A percentile compares a stretch with the other conserved stretches of the same genome.
Conservation (phyloP, 2,329 filamentous ascomycete genomes). For the Monosporascus sp. region DNA sequence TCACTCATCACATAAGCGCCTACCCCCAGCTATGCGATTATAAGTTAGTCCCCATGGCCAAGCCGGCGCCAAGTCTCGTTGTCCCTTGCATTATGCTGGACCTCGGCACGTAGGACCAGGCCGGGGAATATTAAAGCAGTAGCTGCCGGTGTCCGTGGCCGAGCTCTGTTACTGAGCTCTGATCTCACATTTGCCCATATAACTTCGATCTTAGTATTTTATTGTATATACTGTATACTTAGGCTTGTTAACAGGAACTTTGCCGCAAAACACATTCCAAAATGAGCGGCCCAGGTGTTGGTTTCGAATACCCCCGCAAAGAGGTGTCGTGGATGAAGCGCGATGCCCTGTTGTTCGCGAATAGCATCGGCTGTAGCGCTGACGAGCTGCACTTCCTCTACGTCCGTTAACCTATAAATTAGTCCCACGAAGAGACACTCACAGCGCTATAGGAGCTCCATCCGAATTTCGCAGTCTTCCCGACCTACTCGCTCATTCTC, state of each 20-base stretch:
- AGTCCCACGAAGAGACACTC: background rate
- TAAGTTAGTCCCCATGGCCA: no score
- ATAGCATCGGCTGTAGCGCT: slow-evolving; percentile 77
- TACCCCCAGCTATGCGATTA: no score
- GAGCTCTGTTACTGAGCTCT: background rate
- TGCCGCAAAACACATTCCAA: slow-evolving; percentile 6
- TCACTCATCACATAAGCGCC: no score
- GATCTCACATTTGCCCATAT: background rate
- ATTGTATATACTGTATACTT: background rate
- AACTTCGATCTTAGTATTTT: background rate
- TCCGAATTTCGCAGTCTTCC: slow-evolving; percentile 80
- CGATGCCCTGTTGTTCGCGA: slow-evolving; percentile 83
- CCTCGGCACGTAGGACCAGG: background rate
- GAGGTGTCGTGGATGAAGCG: slow-evolving; percentile 83
- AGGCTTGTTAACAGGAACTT: background rate
- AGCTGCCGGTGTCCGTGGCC: background rate
- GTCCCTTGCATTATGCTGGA: background rate
- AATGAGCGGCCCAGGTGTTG: slow-evolving; percentile 52
- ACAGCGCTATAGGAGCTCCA: slow-evolving; percentile 65
- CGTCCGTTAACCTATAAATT: slow-evolving; percentile 36
- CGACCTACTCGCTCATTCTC: slow-evolving; percentile 79
- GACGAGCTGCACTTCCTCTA: slow-evolving; percentile 93
- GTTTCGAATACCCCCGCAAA: slow-evolving; percentile 72
- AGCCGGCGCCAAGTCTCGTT: no score
- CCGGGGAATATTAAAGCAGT: background rate